Percentiles rank a stretch among this genome's conserved stretches.
Evolutionary conservation across 2,329 filamentous ascomycete species (phyloP).

Genomic region (Paraphaeosphaeria minitans): DNA sequence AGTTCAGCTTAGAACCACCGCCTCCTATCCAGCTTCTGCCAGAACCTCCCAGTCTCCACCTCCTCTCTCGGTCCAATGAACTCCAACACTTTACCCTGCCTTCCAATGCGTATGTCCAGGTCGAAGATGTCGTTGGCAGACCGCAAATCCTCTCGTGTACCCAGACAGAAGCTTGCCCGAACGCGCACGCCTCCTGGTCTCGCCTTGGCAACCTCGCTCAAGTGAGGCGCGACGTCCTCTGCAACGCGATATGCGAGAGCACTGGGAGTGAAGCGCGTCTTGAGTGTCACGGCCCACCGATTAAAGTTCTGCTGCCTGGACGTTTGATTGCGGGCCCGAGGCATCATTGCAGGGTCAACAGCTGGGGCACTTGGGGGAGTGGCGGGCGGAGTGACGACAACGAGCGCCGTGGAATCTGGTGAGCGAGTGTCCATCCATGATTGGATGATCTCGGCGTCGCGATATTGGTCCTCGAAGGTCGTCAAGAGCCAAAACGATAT

Average conservation of each 20-base stretch:
- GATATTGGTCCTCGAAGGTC: conserved; percentile 43
- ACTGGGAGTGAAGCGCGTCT: conserved; percentile 47
- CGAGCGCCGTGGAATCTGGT: conserved; percentile 47
- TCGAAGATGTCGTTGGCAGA: conserved; percentile 51
- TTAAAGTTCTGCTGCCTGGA: conserved; percentile 36
- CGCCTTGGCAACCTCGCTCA: conserved; percentile 49
- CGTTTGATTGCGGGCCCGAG: conserved; percentile 21
- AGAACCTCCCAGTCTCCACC: conserved; percentile 47
- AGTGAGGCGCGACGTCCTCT: conserved; percentile 46
- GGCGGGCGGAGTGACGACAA: conserved; percentile 38
- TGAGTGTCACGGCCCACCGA: conserved; percentile 50
- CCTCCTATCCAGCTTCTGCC: conserved; percentile 50
- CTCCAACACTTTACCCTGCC: conserved; percentile 46
- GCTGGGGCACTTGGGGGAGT: conserved; percentile 27
- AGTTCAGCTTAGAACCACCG: conserved; percentile 49
- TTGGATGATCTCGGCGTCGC: conserved; percentile 51
- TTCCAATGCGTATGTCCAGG: conserved; percentile 51
- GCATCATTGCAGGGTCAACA: conserved; percentile 37
- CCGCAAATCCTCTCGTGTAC: conserved; percentile 30
- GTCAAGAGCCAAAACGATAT: conserved; percentile 52
- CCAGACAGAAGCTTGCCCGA: conserved; percentile 53
- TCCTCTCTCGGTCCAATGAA: conserved; percentile 54
- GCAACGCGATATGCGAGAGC: conserved; percentile 50
- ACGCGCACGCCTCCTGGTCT: conserved; percentile 51
- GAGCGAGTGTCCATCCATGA: conserved; percentile 52